Base-by-base conservation (phyloP, 345 rosid species). In the Heritiera fomes region DNA sequence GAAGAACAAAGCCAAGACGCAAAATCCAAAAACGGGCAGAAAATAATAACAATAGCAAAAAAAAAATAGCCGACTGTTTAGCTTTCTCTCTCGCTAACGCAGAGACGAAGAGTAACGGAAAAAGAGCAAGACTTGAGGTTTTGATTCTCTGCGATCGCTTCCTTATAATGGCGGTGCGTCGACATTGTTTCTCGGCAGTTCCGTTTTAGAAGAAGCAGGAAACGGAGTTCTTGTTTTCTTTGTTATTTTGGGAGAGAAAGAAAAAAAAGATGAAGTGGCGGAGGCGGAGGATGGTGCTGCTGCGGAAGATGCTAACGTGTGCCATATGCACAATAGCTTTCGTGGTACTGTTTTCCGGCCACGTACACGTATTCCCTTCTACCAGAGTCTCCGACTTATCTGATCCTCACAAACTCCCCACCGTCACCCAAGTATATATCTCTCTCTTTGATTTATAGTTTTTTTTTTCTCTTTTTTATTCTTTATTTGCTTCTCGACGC, bases 331-430 rank as follows among this genome's bases (percentile, higher is more conserved):
- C 75, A 38, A 84, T 93, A 56, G 84, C 92, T 2, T 77, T 90
- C 45, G 74, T 84, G 28, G 79, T 82, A 6, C 81, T 84, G 55
- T 56, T 77, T 30, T 67, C 80, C 43, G 80, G 45, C 40, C 89
- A 91, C 89, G 77, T 87, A 18, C 90, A 84, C 80, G 83, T 88
- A 30, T 82, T 92, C 77, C 90, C 93, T 89, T 80, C 86, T 32
- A 75, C 86, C 23, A 84, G 55, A 60, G 79, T 86, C 76, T 79
- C 88, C 47, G 88, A 73, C 80, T 79, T 87, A 56, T 75, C 87
- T 76, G 91, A 88, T 79, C 83, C 82, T 46, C 78, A 76, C 82
- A 84, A 82, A 75, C 91, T 88, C 46, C 89, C 88, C 2, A 41
- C 86, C 20, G 65, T 84, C 77, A 67, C 85, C 83, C 89, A 73